A percentile compares a stretch with the other conserved stretches of the same genome.
Evolutionary conservation across 2,329 filamentous ascomycete genomes (phyloP).

Genomic region (Botrytis fragariae): DNA sequence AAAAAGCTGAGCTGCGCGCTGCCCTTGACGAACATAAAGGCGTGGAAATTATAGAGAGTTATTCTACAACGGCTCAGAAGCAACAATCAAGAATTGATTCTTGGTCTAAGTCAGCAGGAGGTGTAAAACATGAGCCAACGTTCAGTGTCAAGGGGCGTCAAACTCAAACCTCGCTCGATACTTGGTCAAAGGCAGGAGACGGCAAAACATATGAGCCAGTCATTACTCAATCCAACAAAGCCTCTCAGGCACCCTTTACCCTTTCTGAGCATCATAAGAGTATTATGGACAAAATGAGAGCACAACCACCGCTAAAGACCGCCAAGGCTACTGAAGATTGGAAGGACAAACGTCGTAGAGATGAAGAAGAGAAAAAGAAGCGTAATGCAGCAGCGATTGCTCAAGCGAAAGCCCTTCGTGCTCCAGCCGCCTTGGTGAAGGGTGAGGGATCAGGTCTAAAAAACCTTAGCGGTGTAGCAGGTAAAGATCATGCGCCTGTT

Average conservation of each 20-base stretch:
- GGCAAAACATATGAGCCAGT: constrained; percentile 37
- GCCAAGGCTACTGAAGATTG: constrained; percentile 50
- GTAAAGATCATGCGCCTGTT: constrained; percentile 72
- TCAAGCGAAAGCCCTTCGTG: constrained; percentile 60
- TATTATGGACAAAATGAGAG: constrained; percentile 33
- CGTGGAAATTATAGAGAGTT: constrained; percentile 49
- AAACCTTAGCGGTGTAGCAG: constrained; percentile 67
- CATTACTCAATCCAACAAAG: constrained; percentile 3
- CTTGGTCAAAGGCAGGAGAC: constrained; percentile 20
- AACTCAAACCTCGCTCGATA: constrained; percentile 18
- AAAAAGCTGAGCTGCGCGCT: constrained; percentile 77
- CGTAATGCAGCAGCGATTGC: constrained; percentile 71
- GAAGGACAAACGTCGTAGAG: constrained; percentile 69
- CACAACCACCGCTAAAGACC: constrained; percentile 21
- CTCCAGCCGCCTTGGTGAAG: constrained; percentile 54
- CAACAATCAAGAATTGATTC: constrained; percentile 60
- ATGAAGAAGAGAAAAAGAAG: constrained; percentile 71
- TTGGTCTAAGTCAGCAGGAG: constrained; percentile 55
- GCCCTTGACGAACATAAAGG: constrained; percentile 60
- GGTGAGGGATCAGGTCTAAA: constrained; percentile 77
- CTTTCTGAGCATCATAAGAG: constrained; percentile 19
- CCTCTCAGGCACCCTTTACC: neutral
- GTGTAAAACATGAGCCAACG: constrained; percentile 16
- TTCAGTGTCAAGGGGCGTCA: constrained; percentile 14
- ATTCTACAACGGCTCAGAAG: constrained; percentile 45